Evolutionary conservation across 345 rosid species (phyloP).

Genomic region (Raphanus raphanistrum): DNA sequence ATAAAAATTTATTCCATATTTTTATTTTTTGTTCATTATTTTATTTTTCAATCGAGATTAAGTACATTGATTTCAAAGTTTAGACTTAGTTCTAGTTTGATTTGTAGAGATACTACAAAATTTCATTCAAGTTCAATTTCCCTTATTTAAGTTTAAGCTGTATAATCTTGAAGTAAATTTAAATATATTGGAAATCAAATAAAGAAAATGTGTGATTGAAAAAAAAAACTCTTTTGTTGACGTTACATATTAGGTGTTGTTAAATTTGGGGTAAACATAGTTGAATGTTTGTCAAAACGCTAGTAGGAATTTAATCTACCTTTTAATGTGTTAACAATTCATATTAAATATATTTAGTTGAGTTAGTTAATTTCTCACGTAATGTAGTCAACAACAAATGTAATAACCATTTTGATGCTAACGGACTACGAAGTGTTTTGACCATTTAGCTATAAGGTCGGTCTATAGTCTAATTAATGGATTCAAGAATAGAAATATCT

Average conservation of each 20-base stretch:
- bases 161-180: not conserved
- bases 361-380: conserved; percentile 9
- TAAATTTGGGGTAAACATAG: conserved; percentile 39
- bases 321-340: conserved; percentile 9
- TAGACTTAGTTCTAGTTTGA: not conserved
- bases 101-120: not conserved
- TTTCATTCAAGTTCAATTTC: not conserved
- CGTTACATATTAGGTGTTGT: conserved; percentile 36
- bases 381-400: conserved; percentile 29
- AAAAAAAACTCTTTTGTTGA: not conserved
- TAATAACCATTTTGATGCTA: conserved; percentile 14
- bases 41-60: too few relatives aligned
- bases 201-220: conserved; percentile 20
- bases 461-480: not conserved
- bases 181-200: not conserved
- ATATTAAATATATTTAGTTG: conserved; percentile 2
- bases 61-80: not conserved
- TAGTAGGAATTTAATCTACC: conserved; percentile 10
- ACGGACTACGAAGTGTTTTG: not conserved
- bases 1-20: too few relatives aligned
- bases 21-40: too few relatives aligned
- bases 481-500: not conserved
- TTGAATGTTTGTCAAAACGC: conserved; percentile 38
- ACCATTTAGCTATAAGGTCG: not conserved
- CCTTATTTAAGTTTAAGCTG: not conserved